Conservation (phyloP, 2,329 filamentous ascomycete genomes). For the Stagonosporopsis tanaceti region DNA sequence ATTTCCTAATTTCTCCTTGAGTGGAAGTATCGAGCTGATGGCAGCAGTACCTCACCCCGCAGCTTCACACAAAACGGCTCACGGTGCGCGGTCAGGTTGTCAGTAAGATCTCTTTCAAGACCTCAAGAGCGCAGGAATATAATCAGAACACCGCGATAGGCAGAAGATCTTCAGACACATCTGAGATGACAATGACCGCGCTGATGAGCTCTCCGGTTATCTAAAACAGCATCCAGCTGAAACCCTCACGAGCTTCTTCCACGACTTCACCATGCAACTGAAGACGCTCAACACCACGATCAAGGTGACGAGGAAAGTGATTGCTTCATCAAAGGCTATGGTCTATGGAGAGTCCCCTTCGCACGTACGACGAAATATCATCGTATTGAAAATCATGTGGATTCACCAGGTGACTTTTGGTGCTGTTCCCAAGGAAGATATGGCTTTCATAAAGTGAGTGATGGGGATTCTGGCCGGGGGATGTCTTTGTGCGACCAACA, state of each 20-base stretch:
- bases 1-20: no score
- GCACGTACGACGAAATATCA: background rate
- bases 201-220: background rate
- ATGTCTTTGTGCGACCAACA: background rate
- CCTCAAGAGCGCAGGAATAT: background rate
- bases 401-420: background rate
- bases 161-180: background rate
- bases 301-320: no score
- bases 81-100: background rate
- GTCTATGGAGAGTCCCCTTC: background rate
- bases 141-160: background rate
- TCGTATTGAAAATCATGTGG: background rate
- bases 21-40: background rate
- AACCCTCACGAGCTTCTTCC: background rate
- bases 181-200: background rate
- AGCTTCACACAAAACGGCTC: background rate
- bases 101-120: background rate
- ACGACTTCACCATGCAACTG: background rate
- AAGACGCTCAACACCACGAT: background rate
- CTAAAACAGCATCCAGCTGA: background rate
- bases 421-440: background rate
- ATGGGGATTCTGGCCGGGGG: background rate
- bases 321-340: background rate
- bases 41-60: background rate
- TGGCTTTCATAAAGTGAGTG: background rate